Base-by-base conservation (phyloP, 2,329 filamentous ascomycete genomes). In the Penicillium thymicola region DNA sequence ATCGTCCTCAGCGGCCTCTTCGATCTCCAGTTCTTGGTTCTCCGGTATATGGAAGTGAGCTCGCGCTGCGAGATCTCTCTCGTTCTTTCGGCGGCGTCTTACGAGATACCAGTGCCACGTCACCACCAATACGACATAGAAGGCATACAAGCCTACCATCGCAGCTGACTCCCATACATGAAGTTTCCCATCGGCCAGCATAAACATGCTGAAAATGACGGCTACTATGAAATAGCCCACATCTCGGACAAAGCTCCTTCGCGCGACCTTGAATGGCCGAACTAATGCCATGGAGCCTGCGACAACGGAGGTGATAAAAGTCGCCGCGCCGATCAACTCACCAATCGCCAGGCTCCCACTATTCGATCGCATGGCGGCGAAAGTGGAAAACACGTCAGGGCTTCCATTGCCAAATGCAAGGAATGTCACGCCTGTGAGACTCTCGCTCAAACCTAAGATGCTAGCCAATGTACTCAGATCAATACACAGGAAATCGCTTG, bases 401-500 rank as follows among this genome's bases (percentile, higher is more conserved):
- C 93, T 97, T 51, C 94, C 94, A 78, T 99, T 99, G 62, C 94
- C 94, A 75, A 99, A 95, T 9, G 94, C 94, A 51, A 99, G 78
- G 68, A 99, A 96, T 0, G 94, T 99, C 28, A 99, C 95, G 36
- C 94, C 94, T 0, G 94, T 92, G 75, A 99, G 82, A 72, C 91
- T 97, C 78, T 99, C 92, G 73, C 92, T 97, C 79, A 99, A 88
- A 21, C 93, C 92, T 28, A 97, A 81, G 51, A 97, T 85, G 55
- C 83, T 88, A 23, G 94, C 88, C 66, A 99, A 94, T 13, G 94
- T 97, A 74, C 90, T 94, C 34, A 99, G 82, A 70, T 99, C 96
- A 76, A 97, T 86, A 76, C 92, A 97, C 76, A 99, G 94, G 79
- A 99, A 99, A 76, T 99, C 94, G 75, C 92, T 97, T 23, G 94